These are phyloP conservation scores for Cladosporium sp. DNA, from an alignment of 2,329 filamentous ascomycete genomes.

Conservation along the genomic window DNA sequence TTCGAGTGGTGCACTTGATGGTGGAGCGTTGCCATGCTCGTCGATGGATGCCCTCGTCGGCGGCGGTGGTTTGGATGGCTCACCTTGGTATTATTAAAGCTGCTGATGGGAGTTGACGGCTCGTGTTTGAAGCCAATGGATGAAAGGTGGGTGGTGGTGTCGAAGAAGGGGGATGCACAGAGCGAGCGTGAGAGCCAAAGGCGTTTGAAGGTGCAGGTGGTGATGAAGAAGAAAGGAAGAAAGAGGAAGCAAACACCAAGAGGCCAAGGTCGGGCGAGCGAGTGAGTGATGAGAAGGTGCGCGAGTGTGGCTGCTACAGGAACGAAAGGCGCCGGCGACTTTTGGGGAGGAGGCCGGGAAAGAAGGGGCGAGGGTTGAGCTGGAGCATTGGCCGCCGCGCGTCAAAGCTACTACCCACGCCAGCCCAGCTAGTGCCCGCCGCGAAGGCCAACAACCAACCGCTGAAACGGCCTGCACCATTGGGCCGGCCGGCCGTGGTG, in stretches of 20 bases:
- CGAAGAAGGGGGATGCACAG: slow-evolving; percentile 5
- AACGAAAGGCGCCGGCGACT: slow-evolving; percentile 7
- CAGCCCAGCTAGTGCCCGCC: slow-evolving; percentile 1
- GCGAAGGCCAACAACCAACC: background rate
- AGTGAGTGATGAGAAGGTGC: slow-evolving; percentile 15
- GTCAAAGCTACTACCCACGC: background rate
- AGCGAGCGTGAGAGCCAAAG: slow-evolving; percentile 19
- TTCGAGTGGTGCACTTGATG: background rate
- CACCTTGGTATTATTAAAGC: slow-evolving; percentile 20
- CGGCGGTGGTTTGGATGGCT: background rate
- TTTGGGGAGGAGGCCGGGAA: slow-evolving; percentile 20
- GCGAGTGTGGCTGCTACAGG: slow-evolving; percentile 18
- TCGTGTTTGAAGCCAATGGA: slow-evolving; percentile 18
- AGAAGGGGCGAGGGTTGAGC: slow-evolving; percentile 23
- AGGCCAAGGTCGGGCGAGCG: slow-evolving; percentile 23
- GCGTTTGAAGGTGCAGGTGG: slow-evolving; percentile 35
- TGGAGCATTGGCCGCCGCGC: slow-evolving; percentile 16
- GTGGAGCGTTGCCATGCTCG: background rate
- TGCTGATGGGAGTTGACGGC: slow-evolving; percentile 14
- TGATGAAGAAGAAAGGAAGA: slow-evolving; percentile 33
- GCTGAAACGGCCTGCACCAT: slow-evolving; percentile 9
- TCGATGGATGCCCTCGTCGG: background rate
- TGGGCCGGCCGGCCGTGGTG: background rate
- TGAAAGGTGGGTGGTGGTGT: background rate
- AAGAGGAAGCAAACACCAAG: slow-evolving; percentile 42